Evolutionary conservation across 441 rosid species (phyloP).

Genomic region (Codiaeum variegatum): DNA sequence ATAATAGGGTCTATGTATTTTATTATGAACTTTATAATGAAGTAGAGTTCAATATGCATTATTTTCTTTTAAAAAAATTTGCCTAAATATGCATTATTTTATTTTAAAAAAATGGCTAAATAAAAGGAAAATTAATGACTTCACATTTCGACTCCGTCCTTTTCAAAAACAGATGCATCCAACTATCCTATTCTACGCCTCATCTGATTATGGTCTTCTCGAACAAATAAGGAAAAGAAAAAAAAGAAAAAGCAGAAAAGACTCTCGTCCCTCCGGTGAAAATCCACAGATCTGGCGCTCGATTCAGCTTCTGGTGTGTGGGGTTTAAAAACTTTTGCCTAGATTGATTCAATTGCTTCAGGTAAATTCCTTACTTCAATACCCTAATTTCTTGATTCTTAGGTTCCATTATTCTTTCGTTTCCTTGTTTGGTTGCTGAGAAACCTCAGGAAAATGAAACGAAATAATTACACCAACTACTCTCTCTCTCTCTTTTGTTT

Average conservation of each 20-base stretch:
- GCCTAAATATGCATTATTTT: too few relatives aligned
- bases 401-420: too few relatives aligned
- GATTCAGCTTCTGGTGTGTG: not conserved
- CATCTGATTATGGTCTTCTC: not conserved
- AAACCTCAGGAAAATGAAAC: not conserved
- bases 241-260: not conserved
- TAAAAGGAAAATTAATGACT: too few relatives aligned
- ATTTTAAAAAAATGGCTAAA: too few relatives aligned
- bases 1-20: too few relatives aligned
- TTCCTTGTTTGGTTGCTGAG: conserved; percentile 13
- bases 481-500: not conserved
- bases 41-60: too few relatives aligned
- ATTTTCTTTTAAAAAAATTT: too few relatives aligned
- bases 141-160: too few relatives aligned
- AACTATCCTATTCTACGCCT: not conserved
- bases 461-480: not conserved
- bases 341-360: not conserved
- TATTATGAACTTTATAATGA: too few relatives aligned
- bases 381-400: conserved; percentile 3
- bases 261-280: not conserved
- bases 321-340: not conserved
- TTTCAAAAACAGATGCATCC: not conserved
- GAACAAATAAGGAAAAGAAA: too few relatives aligned
- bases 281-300: conserved; percentile 1
- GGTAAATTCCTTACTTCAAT: conserved; percentile 1